Evolutionary conservation across 306 rosid genomes (phyloP).

Genomic region (Gleditsia sinensis): DNA sequence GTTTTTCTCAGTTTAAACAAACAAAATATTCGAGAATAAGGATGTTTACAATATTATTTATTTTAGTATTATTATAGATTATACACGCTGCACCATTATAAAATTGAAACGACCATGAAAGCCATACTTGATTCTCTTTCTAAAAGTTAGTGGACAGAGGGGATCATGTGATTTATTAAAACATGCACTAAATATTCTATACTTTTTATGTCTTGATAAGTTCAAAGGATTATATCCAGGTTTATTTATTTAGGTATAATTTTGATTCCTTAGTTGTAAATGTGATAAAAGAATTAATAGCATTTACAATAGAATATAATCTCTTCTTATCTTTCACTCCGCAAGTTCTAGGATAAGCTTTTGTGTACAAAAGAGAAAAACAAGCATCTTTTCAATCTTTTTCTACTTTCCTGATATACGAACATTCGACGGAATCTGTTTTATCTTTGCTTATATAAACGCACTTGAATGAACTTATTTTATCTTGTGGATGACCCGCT

Average conservation of each 20-base stretch:
- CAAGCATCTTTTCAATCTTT: background rate
- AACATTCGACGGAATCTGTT: background rate
- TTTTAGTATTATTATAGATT: background rate
- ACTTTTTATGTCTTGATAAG: background rate
- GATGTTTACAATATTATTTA: background rate
- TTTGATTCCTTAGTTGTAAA: constrained; percentile 8
- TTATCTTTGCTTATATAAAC: too few relatives aligned
- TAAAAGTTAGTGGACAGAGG: background rate
- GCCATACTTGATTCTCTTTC: background rate
- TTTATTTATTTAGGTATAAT: background rate
- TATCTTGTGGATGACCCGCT: background rate
- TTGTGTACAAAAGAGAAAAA: background rate
- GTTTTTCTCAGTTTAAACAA: background rate
- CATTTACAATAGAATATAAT: background rate
- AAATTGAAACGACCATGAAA: constrained; percentile 2
- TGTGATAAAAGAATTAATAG: background rate
- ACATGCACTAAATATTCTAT: background rate
- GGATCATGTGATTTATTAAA: constrained; percentile 29
- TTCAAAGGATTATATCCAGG: background rate
- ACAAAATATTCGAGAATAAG: background rate
- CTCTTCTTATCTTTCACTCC: constrained; percentile 1
- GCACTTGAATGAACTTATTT: background rate
- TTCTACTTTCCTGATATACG: background rate
- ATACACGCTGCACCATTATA: background rate
- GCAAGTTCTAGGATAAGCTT: too few relatives aligned